These are phyloP conservation scores for Neotropicomus parvogracilis DNA, from an alignment of 1,284 basidiomycete genomes.

Conservation along the genomic window DNA sequence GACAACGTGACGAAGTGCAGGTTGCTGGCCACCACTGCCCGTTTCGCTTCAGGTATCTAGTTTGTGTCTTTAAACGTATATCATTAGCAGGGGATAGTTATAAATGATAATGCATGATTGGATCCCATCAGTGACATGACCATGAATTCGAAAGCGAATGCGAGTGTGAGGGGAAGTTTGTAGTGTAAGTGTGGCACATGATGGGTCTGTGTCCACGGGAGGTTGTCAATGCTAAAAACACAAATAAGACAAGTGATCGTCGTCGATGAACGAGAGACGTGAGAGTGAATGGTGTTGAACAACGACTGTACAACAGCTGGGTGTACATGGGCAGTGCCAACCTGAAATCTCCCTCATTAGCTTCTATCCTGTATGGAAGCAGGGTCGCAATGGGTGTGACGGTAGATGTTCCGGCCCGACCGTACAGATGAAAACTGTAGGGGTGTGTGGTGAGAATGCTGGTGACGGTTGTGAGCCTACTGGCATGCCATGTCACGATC, in stretches of 20 bases:
- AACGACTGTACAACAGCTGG: constrained; percentile 26
- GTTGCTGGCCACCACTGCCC: background rate
- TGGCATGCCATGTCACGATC: constrained; percentile 11
- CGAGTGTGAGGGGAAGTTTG: constrained; percentile 15
- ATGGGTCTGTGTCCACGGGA: constrained; percentile 10
- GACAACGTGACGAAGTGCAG: too few relatives aligned
- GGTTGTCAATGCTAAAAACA: constrained; percentile 23
- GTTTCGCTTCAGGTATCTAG: constrained; percentile 1
- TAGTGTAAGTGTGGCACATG: constrained; percentile 11
- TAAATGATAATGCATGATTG: constrained; percentile 33
- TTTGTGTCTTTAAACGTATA: constrained; percentile 17
- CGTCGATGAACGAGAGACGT: constrained; percentile 19
- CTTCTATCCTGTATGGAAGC: constrained; percentile 18
- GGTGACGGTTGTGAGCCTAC: constrained; percentile 3
- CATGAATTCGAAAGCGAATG: constrained; percentile 24
- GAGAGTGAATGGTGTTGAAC: constrained; percentile 19
- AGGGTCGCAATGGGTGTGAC: constrained; percentile 6
- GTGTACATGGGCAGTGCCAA: constrained; percentile 20
- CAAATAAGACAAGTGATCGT: constrained; percentile 26
- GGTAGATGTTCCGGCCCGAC: constrained; percentile 3
- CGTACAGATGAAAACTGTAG: constrained; percentile 14
- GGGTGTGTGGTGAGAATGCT: constrained; percentile 4
- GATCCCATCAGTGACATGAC: constrained; percentile 22
- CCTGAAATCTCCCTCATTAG: constrained; percentile 11
- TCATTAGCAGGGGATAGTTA: constrained; percentile 28